Evolutionary conservation across 2,329 filamentous ascomycete species (phyloP).

Genomic region (Sordariomycetes sp.): DNA sequence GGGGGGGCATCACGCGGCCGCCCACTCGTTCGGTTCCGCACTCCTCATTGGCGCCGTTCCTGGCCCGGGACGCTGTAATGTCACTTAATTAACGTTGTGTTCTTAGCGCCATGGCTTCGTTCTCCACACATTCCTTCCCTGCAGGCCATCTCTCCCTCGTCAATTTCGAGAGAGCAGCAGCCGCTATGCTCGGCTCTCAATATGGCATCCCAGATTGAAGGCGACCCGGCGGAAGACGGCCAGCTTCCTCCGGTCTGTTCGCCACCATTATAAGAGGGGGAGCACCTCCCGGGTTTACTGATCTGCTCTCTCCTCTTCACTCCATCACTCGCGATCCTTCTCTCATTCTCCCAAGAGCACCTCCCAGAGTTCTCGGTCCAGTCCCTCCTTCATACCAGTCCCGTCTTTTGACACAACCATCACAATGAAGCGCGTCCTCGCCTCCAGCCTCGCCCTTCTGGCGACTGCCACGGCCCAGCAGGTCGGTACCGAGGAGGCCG

Average conservation of each 20-base stretch:
- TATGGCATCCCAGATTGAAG: background rate
- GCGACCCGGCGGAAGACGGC: background rate
- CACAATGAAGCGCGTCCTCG: conserved; percentile 5
- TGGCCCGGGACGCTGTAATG: background rate
- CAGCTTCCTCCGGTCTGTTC: background rate
- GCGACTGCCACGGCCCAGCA: conserved; percentile 27
- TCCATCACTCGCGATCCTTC: background rate
- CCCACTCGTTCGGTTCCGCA: background rate
- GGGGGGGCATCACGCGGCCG: background rate
- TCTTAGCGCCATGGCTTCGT: background rate
- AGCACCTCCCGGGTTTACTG: background rate
- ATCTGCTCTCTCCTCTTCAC: background rate
- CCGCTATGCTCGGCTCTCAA: background rate
- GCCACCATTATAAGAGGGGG: background rate
- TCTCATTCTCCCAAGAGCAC: background rate
- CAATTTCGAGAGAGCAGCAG: background rate
- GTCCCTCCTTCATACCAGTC: background rate
- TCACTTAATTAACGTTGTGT: background rate
- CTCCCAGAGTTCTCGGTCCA: background rate
- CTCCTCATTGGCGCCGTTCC: background rate
- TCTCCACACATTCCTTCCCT: background rate
- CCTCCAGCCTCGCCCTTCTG: conserved; percentile 14
- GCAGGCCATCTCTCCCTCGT: background rate
- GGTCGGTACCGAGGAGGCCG: conserved; percentile 24
- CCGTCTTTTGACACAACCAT: background rate